These are phyloP conservation scores for Pseudopithomyces maydicus DNA, from an alignment of 2,329 filamentous ascomycete species.

Conservation along the genomic window DNA sequence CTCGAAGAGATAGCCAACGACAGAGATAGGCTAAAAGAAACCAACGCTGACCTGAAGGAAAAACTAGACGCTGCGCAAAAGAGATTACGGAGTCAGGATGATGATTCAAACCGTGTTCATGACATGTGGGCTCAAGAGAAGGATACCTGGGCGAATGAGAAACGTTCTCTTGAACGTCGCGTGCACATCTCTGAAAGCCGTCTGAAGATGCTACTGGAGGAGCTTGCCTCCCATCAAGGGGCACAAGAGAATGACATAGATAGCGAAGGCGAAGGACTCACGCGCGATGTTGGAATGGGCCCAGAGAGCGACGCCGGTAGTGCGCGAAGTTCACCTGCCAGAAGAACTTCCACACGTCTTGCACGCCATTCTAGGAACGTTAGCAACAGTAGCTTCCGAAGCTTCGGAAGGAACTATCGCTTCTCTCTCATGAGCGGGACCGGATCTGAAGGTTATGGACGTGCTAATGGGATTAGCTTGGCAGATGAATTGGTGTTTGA, in stretches of 20 bases:
- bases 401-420: constrained; percentile 63
- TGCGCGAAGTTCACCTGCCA: constrained; percentile 62
- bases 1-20: constrained; percentile 83
- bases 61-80: constrained; percentile 80
- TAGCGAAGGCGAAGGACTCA: constrained; percentile 65
- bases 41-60: constrained; percentile 71
- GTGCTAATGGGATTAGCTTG: constrained; percentile 72
- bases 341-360: constrained; percentile 54
- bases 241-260: constrained; percentile 50
- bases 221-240: constrained; percentile 74
- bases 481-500: constrained; percentile 92
- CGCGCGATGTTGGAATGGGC: constrained; percentile 61
- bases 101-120: constrained; percentile 79
- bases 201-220: constrained; percentile 81
- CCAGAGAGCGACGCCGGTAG: constrained; percentile 72
- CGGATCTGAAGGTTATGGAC: constrained; percentile 57
- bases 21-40: constrained; percentile 80
- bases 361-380: constrained; percentile 63
- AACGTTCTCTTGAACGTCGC: constrained; percentile 79
- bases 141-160: constrained; percentile 82
- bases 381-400: constrained; percentile 57
- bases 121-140: constrained; percentile 84
- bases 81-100: constrained; percentile 77
- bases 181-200: constrained; percentile 89
- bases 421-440: constrained; percentile 71